Base-by-base conservation (phyloP, 805 yeast species). In the Schizosaccharomyces lindneri region DNA sequence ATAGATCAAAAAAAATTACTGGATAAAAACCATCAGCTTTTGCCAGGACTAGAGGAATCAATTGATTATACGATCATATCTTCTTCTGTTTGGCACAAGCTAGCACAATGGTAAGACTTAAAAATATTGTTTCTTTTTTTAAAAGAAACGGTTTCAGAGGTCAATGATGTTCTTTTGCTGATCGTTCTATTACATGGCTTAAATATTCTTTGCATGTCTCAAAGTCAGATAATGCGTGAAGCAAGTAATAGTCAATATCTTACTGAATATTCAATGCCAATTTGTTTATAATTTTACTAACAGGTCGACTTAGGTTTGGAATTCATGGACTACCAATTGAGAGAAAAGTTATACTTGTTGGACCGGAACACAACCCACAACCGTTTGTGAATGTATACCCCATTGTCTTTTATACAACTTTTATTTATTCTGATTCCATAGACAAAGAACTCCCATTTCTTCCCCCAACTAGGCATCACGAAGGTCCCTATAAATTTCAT, bases 1-100 rank as follows among this genome's bases (percentile, higher is more conserved):
- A 61, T 66, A 11, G 65, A 65, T 27, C 65, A 64, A 39, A 57
- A 64, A 3, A 55, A 39, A n/a, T 55, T 66, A 17, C 46, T 62
- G 9, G 62, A 64, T 24, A 24, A 62, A 5, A 27, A 39, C 2
- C 62, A 62, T 7, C 36, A 46, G 21, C 57, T 60, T 21, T 39
- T 55, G 15, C 41, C 61, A 6, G 61, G 48, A 11, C 19, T 43
- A 4, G 61, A 59, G 36, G 62, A 63, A 15, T 19, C 29, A 15
- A 29, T 46, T 31, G 65, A 61, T 2, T 61, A 63, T 48, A 62
- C 63, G 27, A 62, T 65, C 15, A 62, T 66, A 11, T 60, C 68
- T 17, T 59, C 59, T 21, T 17, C 27, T 13, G 64, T 62, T 4
- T 66, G 67, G 67, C 41, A 48, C 2, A 41, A 36, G 48, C 60